Percentiles rank a stretch among this genome's conserved stretches.
Evolutionary conservation across 495 filamentous ascomycete species (phyloP).

Genomic region (Entonaema liquescens): DNA sequence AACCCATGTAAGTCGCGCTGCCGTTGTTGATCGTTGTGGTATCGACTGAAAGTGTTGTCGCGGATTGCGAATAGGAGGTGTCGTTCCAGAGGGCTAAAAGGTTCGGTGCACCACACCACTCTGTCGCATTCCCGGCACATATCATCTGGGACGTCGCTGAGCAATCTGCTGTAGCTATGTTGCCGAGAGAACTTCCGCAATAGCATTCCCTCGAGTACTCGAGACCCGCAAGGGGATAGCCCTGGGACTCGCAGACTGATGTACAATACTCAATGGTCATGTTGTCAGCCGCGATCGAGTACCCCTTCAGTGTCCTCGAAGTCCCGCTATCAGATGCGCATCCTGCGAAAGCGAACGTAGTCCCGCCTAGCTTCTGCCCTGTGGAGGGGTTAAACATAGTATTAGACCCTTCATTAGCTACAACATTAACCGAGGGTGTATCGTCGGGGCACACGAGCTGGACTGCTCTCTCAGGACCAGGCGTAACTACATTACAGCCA

Average conservation of each 20-base stretch:
- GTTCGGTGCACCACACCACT: conserved; percentile 55
- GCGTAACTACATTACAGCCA: conserved; percentile 59
- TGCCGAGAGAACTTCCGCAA: conserved; percentile 42
- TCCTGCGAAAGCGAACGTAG: conserved; percentile 53
- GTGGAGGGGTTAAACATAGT: conserved; percentile 23
- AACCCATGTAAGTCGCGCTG: conserved; percentile 20
- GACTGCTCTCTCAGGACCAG: conserved; percentile 49
- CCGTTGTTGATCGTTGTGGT: conserved; percentile 30
- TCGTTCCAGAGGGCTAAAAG: conserved; percentile 53
- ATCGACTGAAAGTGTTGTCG: conserved; percentile 4
- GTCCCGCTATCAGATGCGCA: conserved; percentile 55
- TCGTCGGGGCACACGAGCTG: conserved; percentile 23
- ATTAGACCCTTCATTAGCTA: conserved; percentile 5
- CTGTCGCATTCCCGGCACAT: conserved; percentile 47
- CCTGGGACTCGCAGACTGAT: conserved; percentile 45
- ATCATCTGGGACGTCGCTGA: conserved; percentile 36
- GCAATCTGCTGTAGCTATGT: conserved; percentile 36
- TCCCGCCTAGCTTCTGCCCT: conserved; percentile 18
- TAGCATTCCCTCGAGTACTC: conserved; percentile 48
- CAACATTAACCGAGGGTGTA: conserved; percentile 16
- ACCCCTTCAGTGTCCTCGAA: conserved; percentile 7
- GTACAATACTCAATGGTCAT: conserved; percentile 55
- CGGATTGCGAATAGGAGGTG: conserved; percentile 31
- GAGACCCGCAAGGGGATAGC: conserved; percentile 51
- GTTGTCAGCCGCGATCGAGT: conserved; percentile 6